Percentiles rank a stretch among this genome's conserved stretches.
These are phyloP conservation scores for Glutinoglossum americanum DNA, from an alignment of 495 filamentous ascomycete species.

Conservation along the genomic window DNA sequence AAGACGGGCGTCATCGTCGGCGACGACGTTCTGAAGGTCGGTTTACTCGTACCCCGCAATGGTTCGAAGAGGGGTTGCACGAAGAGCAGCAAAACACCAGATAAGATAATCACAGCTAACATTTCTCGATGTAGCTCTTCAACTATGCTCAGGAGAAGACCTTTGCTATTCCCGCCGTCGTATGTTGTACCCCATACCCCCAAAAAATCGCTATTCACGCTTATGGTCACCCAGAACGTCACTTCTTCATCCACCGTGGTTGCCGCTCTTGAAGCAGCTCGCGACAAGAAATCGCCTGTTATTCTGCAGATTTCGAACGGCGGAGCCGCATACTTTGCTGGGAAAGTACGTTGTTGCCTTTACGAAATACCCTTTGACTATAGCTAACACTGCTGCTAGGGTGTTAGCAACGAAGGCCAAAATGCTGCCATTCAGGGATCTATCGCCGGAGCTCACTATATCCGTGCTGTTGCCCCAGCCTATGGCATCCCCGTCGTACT, in stretches of 20 bases:
- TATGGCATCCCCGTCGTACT: slow-evolving; percentile 86
- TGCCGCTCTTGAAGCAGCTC: slow-evolving; percentile 76
- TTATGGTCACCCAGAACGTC: slow-evolving; percentile 36
- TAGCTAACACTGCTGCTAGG: slow-evolving; percentile 19
- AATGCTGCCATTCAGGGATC: slow-evolving; percentile 70
- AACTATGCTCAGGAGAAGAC: slow-evolving; percentile 62
- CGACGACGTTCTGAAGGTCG: slow-evolving; percentile 45
- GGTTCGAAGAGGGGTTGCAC: background rate
- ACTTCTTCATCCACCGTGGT: slow-evolving; percentile 83
- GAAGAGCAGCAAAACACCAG: background rate
- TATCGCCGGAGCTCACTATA: slow-evolving; percentile 80
- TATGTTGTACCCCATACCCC: slow-evolving; percentile 20
- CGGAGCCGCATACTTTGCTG: slow-evolving; percentile 84
- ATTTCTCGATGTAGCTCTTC: slow-evolving; percentile 36
- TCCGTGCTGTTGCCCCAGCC: slow-evolving; percentile 64
- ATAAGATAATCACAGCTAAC: slow-evolving; percentile 6
- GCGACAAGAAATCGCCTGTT: slow-evolving; percentile 69
- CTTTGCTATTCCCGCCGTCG: slow-evolving; percentile 83
- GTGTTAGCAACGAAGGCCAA: slow-evolving; percentile 69
- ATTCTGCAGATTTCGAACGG: slow-evolving; percentile 85
- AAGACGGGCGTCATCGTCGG: slow-evolving; percentile 76
- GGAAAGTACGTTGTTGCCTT: slow-evolving; percentile 37
- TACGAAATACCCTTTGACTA: background rate
- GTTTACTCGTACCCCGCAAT: slow-evolving; percentile 1
- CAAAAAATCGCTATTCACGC: background rate